A percentile compares a stretch with the other conserved stretches of the same genome.
These are phyloP conservation scores for Fabrea salina DNA, from an alignment of 169 alveolate species.

Conservation along the genomic window DNA sequence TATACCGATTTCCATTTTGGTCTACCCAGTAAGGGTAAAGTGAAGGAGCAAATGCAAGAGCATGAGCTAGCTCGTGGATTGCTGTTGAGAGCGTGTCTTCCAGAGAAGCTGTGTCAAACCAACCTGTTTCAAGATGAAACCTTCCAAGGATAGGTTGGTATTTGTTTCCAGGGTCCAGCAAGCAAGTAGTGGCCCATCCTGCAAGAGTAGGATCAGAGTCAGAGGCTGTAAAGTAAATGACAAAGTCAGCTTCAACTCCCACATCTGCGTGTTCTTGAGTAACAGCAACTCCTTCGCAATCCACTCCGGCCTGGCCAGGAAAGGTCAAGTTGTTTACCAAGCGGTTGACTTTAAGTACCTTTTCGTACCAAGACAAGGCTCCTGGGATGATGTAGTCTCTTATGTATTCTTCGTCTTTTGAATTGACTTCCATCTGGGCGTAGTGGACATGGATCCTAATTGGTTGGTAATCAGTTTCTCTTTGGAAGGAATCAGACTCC, in stretches of 20 bases:
- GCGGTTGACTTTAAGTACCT: neutral
- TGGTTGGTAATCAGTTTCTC: neutral
- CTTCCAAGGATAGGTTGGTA: neutral
- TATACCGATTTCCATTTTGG: neutral
- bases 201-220: neutral
- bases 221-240: neutral
- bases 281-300: neutral
- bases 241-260: neutral
- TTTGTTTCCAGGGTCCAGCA: neutral
- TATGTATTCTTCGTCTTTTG: neutral
- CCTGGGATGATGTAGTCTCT: neutral
- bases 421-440: neutral
- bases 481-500: no score
- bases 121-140: neutral
- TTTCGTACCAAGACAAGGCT: neutral
- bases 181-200: neutral
- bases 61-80: slow-evolving; percentile 31
- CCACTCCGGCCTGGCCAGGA: neutral
- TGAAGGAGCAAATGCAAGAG: slow-evolving; percentile 3
- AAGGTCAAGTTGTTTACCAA: neutral
- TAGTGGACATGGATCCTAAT: neutral
- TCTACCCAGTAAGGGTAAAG: neutral
- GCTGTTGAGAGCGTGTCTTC: neutral
- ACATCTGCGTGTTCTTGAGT: neutral
- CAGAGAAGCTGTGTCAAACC: neutral